phyloP scores from a whole-genome alignment of 2,329 filamentous ascomycete genomes.

The Kalmusia sp. region DNA sequence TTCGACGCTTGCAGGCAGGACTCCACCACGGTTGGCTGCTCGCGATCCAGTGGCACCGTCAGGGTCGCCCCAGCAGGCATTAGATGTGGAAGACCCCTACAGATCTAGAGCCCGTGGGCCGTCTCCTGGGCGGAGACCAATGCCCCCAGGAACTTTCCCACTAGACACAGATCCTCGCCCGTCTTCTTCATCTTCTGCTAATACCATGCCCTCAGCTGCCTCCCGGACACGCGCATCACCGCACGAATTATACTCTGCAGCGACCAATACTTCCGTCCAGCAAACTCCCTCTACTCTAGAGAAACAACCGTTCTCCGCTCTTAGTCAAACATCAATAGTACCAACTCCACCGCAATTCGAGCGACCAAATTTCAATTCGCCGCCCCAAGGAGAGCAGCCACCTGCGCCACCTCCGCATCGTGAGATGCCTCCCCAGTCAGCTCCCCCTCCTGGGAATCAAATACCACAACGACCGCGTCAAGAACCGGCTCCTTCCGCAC shows the following conservation, averaged over 20 bases:
- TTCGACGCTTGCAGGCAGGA: constrained; percentile 25
- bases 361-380: constrained; percentile 17
- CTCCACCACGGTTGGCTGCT: constrained; percentile 27
- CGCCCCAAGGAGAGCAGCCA: constrained; percentile 15
- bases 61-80: constrained; percentile 19
- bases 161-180: constrained; percentile 34
- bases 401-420: constrained; percentile 18
- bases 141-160: constrained; percentile 33
- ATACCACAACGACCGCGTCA: constrained; percentile 25
- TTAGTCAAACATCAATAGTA: constrained; percentile 26
- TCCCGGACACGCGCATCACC: constrained; percentile 32
- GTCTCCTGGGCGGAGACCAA: constrained; percentile 34
- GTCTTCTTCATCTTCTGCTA: constrained; percentile 35
- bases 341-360: constrained; percentile 34
- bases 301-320: constrained; percentile 24
- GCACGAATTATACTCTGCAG: constrained; percentile 27
- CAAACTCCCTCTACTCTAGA: constrained; percentile 23
- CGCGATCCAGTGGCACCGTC: constrained; percentile 17
- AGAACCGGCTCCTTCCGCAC: constrained; percentile 17
- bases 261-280: constrained; percentile 20
- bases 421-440: constrained; percentile 13
- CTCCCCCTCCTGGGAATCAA: constrained; percentile 17
- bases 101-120: constrained; percentile 38
- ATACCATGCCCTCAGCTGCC: constrained; percentile 31
- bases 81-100: constrained; percentile 36